Evolutionary conservation across 177 flowering plant species (phyloP).

Genomic region (Tripterygium wilfordii): DNA sequence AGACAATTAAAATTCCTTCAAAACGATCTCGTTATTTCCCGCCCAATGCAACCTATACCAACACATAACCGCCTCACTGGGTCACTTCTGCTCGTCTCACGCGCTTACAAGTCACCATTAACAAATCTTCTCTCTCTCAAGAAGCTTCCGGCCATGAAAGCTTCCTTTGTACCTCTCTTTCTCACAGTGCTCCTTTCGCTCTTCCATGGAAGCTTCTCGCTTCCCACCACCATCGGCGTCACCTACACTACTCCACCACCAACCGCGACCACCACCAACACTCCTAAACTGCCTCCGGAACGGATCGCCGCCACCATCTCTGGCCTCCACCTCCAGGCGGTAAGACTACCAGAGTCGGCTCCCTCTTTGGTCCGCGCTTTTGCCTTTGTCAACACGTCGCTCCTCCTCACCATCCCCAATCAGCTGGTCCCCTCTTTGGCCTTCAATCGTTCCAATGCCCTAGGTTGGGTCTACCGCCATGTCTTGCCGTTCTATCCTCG

Average conservation of each 20-base stretch:
- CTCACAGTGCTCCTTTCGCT: too few relatives aligned
- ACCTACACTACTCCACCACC: slow-evolving; percentile 27
- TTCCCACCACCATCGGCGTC: slow-evolving; percentile 41
- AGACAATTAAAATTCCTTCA: too few relatives aligned
- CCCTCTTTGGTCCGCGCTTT: slow-evolving; percentile 55
- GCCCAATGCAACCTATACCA: too few relatives aligned
- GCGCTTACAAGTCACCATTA: too few relatives aligned
- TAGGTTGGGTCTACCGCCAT: slow-evolving; percentile 51
- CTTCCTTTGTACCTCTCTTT: too few relatives aligned
- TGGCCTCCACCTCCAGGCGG: slow-evolving; percentile 29
- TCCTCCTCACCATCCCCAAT: slow-evolving; percentile 72
- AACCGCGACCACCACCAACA: slow-evolving; percentile 9
- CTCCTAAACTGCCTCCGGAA: slow-evolving; percentile 31
- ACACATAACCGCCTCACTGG: too few relatives aligned
- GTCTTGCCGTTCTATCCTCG: slow-evolving; percentile 80
- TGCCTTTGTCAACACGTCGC: slow-evolving; percentile 57
- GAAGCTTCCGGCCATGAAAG: too few relatives aligned
- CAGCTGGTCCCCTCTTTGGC: slow-evolving; percentile 50
- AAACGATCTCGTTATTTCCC: too few relatives aligned
- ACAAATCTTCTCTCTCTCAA: too few relatives aligned
- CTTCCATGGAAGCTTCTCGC: too few relatives aligned
- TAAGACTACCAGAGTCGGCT: slow-evolving; percentile 42
- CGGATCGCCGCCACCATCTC: slow-evolving; percentile 24
- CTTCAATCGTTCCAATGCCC: slow-evolving; percentile 54
- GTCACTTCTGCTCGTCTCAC: too few relatives aligned